A percentile compares a stretch with the other conserved stretches of the same genome.
Evolutionary conservation across 202 grass and related monocot genomes (phyloP).

Genomic region (Musa balbisiana): DNA sequence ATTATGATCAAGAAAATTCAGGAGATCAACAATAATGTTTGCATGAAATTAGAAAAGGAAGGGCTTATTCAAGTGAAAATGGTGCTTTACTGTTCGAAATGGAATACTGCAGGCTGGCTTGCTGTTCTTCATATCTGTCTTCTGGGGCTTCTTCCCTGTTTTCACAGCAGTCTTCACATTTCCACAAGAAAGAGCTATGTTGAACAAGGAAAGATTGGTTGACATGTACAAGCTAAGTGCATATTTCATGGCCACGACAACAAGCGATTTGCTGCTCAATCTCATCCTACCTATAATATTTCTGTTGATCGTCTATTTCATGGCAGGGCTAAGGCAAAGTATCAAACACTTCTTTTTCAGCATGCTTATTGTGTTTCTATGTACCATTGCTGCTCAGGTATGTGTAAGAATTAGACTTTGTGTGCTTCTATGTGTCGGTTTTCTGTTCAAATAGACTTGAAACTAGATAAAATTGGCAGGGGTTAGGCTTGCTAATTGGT

Average conservation of each 20-base stretch:
- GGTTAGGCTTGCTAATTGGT: slow-evolving; percentile 78
- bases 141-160: slow-evolving; percentile 98
- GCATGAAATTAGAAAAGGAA: background rate
- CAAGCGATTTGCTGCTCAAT: slow-evolving; percentile 79
- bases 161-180: slow-evolving; percentile 95
- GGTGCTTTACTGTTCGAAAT: background rate
- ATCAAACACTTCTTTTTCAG: slow-evolving; percentile 61
- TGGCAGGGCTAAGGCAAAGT: slow-evolving; percentile 63
- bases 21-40: too few relatives aligned
- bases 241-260: slow-evolving; percentile 93
- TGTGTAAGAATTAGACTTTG: background rate
- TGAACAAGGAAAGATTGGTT: slow-evolving; percentile 87
- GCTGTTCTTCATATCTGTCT: slow-evolving; percentile 93
- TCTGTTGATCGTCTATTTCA: slow-evolving; percentile 93
- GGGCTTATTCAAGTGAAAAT: background rate
- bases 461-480: slow-evolving; percentile 31
- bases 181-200: slow-evolving; percentile 96
- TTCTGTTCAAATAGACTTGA: background rate
- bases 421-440: background rate
- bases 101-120: slow-evolving; percentile 57
- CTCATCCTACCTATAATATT: slow-evolving; percentile 84
- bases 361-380: slow-evolving; percentile 69
- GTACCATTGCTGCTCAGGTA: slow-evolving; percentile 95
- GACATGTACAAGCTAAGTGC: slow-evolving; percentile 98
- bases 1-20: too few relatives aligned